phyloP scores from a whole-genome alignment of 352 stramenopile species.

The Globisporangium orthogonon region DNA sequence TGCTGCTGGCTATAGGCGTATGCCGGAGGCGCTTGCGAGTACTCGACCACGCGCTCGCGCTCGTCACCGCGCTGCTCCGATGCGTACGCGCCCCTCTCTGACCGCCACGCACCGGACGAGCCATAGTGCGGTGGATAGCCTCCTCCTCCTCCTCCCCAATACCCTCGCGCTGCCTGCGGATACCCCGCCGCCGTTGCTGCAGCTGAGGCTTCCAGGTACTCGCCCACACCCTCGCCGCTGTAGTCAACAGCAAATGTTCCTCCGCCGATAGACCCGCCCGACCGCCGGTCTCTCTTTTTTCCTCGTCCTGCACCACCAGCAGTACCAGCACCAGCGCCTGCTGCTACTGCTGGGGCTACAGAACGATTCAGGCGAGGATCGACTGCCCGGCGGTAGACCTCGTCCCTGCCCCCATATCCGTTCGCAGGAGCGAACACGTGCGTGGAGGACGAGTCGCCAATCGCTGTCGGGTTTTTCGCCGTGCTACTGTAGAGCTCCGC shows the following conservation, averaged over 20 bases:
- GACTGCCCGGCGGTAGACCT: slow-evolving; percentile 11
- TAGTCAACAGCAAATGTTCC: slow-evolving; percentile 14
- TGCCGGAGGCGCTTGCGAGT: slow-evolving; percentile 3
- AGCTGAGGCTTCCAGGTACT: slow-evolving; percentile 21
- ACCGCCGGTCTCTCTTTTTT: slow-evolving; percentile 9
- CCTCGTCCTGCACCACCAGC: slow-evolving; percentile 1
- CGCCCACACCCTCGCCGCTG: slow-evolving; percentile 5
- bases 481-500: slow-evolving; percentile 65
- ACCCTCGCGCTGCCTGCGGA: slow-evolving; percentile 11
- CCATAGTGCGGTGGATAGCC: slow-evolving; percentile 14
- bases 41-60: slow-evolving; percentile 14
- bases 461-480: slow-evolving; percentile 25
- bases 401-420: neutral
- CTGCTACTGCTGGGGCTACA: neutral
- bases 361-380: slow-evolving; percentile 25
- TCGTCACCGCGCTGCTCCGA: slow-evolving; percentile 1
- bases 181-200: slow-evolving; percentile 13
- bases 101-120: slow-evolving; percentile 1
- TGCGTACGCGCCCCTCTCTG: slow-evolving; percentile 1
- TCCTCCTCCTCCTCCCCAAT: neutral
- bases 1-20: neutral
- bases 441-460: slow-evolving; percentile 17
- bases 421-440: slow-evolving; percentile 5
- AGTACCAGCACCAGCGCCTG: neutral
- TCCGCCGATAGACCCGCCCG: neutral